Percentiles rank a stretch among this genome's conserved stretches.
Conservation (phyloP, 164 flowering plant species). For the Euptelea pleiosperma region DNA sequence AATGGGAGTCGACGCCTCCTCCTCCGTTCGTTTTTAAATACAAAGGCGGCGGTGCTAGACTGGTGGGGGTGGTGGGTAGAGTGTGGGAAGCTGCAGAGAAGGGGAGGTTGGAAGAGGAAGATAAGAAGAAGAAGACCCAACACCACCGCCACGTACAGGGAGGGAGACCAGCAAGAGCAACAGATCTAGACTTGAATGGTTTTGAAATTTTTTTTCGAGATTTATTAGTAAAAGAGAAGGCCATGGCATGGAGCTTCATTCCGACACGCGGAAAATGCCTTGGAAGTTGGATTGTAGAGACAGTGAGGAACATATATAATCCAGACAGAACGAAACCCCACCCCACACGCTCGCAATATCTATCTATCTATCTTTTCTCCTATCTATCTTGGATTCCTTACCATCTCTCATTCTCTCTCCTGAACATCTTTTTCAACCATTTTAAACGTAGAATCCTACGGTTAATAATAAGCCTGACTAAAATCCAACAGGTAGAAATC, state of each 20-base stretch:
- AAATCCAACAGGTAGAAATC: too few relatives aligned
- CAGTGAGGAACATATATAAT: too few relatives aligned
- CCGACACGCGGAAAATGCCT: slow-evolving; percentile 9
- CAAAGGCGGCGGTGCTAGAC: background rate
- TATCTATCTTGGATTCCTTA: too few relatives aligned
- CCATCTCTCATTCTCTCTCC: too few relatives aligned
- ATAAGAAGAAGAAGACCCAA: slow-evolving; percentile 3
- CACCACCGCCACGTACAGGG: slow-evolving; percentile 13
- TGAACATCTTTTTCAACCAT: too few relatives aligned
- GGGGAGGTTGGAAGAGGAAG: background rate
- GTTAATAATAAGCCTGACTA: too few relatives aligned
- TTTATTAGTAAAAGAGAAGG: too few relatives aligned
- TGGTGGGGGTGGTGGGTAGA: slow-evolving; percentile 9
- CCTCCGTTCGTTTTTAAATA: background rate
- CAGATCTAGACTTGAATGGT: slow-evolving; percentile 6
- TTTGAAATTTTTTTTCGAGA: background rate
- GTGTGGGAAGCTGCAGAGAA: slow-evolving; percentile 19
- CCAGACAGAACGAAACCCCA: too few relatives aligned
- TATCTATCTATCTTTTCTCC: too few relatives aligned
- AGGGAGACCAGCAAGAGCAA: slow-evolving; percentile 3
- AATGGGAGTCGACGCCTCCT: background rate
- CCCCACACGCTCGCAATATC: too few relatives aligned
- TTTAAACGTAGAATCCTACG: too few relatives aligned
- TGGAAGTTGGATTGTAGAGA: too few relatives aligned
- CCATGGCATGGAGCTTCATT: slow-evolving; percentile 2